Conservation (phyloP, 2,329 filamentous ascomycete species). For the Ophiocordyceps camponoti-rufipedis region DNA sequence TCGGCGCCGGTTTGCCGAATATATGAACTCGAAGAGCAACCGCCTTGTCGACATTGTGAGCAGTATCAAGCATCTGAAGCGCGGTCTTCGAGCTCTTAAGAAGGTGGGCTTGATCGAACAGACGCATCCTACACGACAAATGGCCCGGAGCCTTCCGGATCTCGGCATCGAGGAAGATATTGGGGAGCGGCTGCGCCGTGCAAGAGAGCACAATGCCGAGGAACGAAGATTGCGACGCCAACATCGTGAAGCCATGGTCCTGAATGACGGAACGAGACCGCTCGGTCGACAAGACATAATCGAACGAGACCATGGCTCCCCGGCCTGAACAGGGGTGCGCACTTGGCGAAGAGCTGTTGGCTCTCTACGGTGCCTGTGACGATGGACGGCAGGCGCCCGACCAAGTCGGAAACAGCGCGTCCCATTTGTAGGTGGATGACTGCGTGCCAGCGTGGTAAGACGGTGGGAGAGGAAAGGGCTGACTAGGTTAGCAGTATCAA, state of each 20-base stretch:
- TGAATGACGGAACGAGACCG: constrained; percentile 69
- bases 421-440: too few relatives aligned
- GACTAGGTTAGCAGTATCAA: too few relatives aligned
- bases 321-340: constrained; percentile 7
- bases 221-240: constrained; percentile 59
- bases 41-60: constrained; percentile 32
- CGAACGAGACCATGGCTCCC: constrained; percentile 35
- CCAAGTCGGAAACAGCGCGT: too few relatives aligned
- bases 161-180: constrained; percentile 15
- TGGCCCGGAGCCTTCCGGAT: constrained; percentile 11
- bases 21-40: constrained; percentile 31
- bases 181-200: constrained; percentile 10
- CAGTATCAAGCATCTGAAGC: constrained; percentile 26
- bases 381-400: too few relatives aligned
- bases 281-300: constrained; percentile 64
- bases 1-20: constrained; percentile 32
- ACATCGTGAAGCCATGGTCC: constrained; percentile 74
- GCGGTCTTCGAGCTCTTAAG: constrained; percentile 32
- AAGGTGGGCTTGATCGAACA: constrained; percentile 28
- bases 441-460: too few relatives aligned
- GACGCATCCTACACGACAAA: constrained; percentile 10
- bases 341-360: too few relatives aligned
- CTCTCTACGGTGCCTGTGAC: too few relatives aligned
- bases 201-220: constrained; percentile 36
- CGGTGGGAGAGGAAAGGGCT: too few relatives aligned